phyloP scores from a whole-genome alignment of 768 basidiomycete genomes.

The Obba rivulosa region DNA sequence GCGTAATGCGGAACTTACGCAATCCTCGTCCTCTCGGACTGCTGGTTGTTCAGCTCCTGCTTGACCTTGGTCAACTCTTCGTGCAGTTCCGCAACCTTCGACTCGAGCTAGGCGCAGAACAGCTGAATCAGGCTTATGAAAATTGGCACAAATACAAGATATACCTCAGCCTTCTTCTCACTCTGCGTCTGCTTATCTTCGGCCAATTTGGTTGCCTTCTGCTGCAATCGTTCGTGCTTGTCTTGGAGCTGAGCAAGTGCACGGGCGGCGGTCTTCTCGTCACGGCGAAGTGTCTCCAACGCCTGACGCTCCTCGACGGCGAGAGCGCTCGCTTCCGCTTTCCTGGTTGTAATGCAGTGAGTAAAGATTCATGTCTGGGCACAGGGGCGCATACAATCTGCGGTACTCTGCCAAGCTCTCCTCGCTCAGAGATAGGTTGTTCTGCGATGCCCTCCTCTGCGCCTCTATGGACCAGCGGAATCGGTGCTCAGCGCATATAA shows the following conservation, averaged over 20 bases:
- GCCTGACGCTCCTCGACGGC: constrained; percentile 86
- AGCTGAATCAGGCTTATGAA: neutral
- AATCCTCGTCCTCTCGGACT: constrained; percentile 77
- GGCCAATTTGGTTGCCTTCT: constrained; percentile 48
- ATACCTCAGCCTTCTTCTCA: constrained; percentile 55
- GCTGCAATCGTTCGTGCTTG: constrained; percentile 58
- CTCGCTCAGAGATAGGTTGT: constrained; percentile 74
- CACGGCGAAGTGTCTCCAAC: constrained; percentile 73
- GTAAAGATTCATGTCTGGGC: neutral
- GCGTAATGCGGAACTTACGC: constrained; percentile 62
- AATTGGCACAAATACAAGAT: constrained; percentile 7
- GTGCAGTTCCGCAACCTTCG: constrained; percentile 50
- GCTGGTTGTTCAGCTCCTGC: constrained; percentile 79
- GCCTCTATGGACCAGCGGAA: constrained; percentile 46
- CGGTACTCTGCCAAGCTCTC: constrained; percentile 87
- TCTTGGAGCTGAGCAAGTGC: constrained; percentile 62
- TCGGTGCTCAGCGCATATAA: no score
- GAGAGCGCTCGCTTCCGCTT: constrained; percentile 70
- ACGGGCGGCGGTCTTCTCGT: constrained; percentile 71
- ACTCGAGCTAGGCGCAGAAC: constrained; percentile 45
- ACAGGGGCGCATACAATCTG: constrained; percentile 44
- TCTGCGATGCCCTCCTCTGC: constrained; percentile 64
- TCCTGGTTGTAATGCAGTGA: constrained; percentile 38
- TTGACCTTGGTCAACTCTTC: constrained; percentile 58
- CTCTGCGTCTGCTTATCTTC: constrained; percentile 48